A percentile compares a stretch with the other conserved stretches of the same genome.
phyloP scores from a whole-genome alignment of 2,329 filamentous ascomycete species.

The Hirsutella rhossiliensis region DNA sequence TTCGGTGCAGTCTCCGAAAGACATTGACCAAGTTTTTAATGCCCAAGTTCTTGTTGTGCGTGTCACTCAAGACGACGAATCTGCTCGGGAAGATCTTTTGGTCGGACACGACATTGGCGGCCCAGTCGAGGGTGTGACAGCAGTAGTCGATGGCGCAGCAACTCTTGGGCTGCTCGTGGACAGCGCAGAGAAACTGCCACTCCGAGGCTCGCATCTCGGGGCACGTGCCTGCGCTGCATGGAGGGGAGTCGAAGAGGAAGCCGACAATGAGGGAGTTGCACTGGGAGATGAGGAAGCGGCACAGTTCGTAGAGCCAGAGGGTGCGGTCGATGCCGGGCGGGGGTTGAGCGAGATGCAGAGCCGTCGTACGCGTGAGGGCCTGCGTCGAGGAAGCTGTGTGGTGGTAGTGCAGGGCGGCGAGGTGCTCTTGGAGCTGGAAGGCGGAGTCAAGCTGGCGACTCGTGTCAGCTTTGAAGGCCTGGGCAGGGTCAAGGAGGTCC shows the following conservation, averaged over 20 bases:
- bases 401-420: slow-evolving; percentile 80
- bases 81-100: slow-evolving; percentile 92
- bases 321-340: slow-evolving; percentile 74
- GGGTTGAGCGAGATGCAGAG: slow-evolving; percentile 63
- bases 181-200: slow-evolving; percentile 98
- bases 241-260: slow-evolving; percentile 81
- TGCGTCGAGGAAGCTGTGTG: slow-evolving; percentile 57
- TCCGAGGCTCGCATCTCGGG: slow-evolving; percentile 97
- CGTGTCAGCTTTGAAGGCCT: slow-evolving; percentile 5
- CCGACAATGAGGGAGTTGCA: slow-evolving; percentile 87
- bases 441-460: slow-evolving; percentile 73
- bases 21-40: slow-evolving; percentile 86
- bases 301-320: slow-evolving; percentile 96
- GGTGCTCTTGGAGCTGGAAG: slow-evolving; percentile 94
- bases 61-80: slow-evolving; percentile 45
- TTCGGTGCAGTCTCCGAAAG: slow-evolving; percentile 85
- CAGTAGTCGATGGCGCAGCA: slow-evolving; percentile 99
- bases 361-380: slow-evolving; percentile 65
- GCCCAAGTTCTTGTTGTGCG: slow-evolving; percentile 49
- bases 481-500: not conserved
- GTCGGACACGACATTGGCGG: slow-evolving; percentile 84
- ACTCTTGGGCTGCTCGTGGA: slow-evolving; percentile 90
- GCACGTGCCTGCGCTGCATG: slow-evolving; percentile 81
- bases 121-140: slow-evolving; percentile 97
- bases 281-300: slow-evolving; percentile 88